Percentiles rank a stretch among this genome's conserved stretches.
Conservation (phyloP, 2,329 filamentous ascomycete genomes). For the Clarireedia sp. region DNA sequence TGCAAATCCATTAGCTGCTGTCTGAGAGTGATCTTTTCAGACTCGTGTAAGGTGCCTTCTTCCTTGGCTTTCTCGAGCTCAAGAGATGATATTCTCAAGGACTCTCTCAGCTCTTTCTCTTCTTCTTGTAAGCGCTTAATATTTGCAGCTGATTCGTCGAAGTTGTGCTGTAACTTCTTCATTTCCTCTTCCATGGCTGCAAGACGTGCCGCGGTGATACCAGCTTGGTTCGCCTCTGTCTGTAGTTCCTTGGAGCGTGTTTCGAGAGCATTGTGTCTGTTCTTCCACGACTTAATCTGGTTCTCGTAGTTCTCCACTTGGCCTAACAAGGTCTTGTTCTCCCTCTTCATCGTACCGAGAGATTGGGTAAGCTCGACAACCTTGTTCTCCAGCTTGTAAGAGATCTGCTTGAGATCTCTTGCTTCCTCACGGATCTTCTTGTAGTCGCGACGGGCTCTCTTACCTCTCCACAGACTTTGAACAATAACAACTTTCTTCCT, state of each 20-base stretch:
- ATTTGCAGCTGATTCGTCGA: slow-evolving; percentile 82
- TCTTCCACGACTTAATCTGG: slow-evolving; percentile 95
- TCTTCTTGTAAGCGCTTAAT: slow-evolving; percentile 94
- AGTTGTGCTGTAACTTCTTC: slow-evolving; percentile 79
- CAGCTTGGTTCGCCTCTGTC: slow-evolving; percentile 93
- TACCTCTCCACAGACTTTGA: slow-evolving; percentile 90
- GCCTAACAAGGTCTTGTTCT: slow-evolving; percentile 81
- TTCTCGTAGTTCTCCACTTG: slow-evolving; percentile 95
- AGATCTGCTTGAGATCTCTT: slow-evolving; percentile 97
- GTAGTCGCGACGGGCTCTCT: slow-evolving; percentile 70
- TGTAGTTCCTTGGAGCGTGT: slow-evolving; percentile 88
- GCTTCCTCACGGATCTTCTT: slow-evolving; percentile 91
- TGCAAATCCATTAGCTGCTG: slow-evolving; percentile 86
- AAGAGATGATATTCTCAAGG: slow-evolving; percentile 66
- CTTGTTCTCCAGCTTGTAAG: slow-evolving; percentile 99
- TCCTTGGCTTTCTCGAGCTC: slow-evolving; percentile 76
- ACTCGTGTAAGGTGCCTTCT: slow-evolving; percentile 68
- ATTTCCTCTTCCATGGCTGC: slow-evolving; percentile 93
- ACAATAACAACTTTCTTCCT: slow-evolving; percentile 82
- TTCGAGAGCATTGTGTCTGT: slow-evolving; percentile 82
- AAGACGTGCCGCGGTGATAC: slow-evolving; percentile 85
- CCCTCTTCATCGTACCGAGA: slow-evolving; percentile 81
- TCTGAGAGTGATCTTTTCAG: slow-evolving; percentile 75
- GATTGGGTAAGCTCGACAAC: slow-evolving; percentile 96
- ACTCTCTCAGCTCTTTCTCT: slow-evolving; percentile 77